These are phyloP conservation scores for Calonectria pseudoturangicola DNA, from an alignment of 2,329 filamentous ascomycete genomes.

Conservation along the genomic window DNA sequence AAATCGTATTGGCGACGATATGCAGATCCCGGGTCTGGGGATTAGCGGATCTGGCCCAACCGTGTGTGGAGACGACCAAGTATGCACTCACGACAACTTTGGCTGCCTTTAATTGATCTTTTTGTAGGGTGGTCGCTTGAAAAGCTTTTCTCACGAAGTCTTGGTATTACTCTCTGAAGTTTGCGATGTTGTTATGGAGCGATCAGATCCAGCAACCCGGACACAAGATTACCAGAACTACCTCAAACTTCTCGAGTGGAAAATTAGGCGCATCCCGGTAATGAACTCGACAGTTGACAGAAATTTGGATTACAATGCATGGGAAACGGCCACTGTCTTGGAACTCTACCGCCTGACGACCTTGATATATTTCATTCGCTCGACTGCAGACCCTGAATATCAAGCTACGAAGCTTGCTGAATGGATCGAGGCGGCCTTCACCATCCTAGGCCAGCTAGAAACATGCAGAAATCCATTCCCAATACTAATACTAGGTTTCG, in stretches of 20 bases:
- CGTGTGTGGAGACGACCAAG: background rate
- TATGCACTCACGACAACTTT: background rate
- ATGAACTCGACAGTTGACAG: background rate
- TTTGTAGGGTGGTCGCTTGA: slow-evolving; percentile 1
- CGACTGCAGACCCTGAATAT: background rate
- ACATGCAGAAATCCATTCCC: slow-evolving; percentile 24
- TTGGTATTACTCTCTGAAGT: slow-evolving; percentile 26
- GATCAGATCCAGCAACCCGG: slow-evolving; percentile 3
- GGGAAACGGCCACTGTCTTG: background rate
- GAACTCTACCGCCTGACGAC: slow-evolving; percentile 22
- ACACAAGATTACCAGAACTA: slow-evolving; percentile 24
- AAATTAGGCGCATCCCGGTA: background rate
- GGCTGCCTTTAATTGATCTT: background rate
- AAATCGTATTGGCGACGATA: background rate
- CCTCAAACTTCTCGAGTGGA: slow-evolving; percentile 28
- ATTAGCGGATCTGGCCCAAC: slow-evolving; percentile 9
- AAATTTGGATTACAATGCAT: background rate
- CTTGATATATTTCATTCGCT: slow-evolving; percentile 23
- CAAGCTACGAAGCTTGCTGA: background rate
- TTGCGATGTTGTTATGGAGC: slow-evolving; percentile 21
- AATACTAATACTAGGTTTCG: slow-evolving; percentile 27
- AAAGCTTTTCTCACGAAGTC: slow-evolving; percentile 7
- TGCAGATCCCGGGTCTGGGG: background rate
- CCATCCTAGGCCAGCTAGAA: background rate
- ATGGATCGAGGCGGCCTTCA: slow-evolving; percentile 15